These are phyloP conservation scores for Ettlia oleoabundans DNA, from an alignment of 139 green algal genomes.

Conservation along the genomic window DNA sequence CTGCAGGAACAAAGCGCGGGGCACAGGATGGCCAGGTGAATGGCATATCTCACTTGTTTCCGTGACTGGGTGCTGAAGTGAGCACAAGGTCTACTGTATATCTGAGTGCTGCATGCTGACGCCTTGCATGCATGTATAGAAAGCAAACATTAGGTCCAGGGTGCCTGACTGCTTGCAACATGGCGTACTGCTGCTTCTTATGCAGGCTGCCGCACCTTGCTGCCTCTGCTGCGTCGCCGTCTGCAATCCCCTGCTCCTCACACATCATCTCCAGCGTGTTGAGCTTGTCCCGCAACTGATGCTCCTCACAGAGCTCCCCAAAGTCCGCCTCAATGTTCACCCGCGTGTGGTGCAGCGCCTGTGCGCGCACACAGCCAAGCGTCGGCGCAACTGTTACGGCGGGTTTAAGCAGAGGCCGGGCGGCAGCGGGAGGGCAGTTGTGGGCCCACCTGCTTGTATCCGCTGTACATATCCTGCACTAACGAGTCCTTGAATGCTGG, in stretches of 20 bases:
- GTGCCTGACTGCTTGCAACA: no score
- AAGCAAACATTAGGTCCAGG: neutral
- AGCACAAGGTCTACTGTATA: no score
- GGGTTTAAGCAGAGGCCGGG: neutral
- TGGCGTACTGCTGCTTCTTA: no score
- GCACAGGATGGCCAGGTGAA: neutral
- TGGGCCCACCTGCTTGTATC: conserved; percentile 28
- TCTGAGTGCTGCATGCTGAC: neutral
- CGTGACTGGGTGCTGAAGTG: no score
- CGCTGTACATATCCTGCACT: conserved; percentile 6
- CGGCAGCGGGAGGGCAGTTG: neutral
- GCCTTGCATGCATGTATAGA: no score
- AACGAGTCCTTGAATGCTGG: neutral
- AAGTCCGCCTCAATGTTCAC: conserved; percentile 36
- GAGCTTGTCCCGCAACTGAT: conserved; percentile 35
- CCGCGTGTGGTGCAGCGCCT: conserved; percentile 36
- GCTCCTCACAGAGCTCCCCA: conserved; percentile 33
- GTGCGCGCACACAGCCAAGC: neutral
- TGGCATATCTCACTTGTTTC: neutral
- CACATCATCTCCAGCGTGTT: conserved; percentile 31
- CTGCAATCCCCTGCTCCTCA: conserved; percentile 34
- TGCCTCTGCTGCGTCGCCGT: conserved; percentile 14
- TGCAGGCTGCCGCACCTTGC: neutral
- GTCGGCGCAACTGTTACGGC: neutral
- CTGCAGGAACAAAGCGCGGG: neutral